Percentiles rank a stretch among this genome's conserved stretches.
phyloP scores from a whole-genome alignment of 2,329 filamentous ascomycete species.

The Cladosporium sp. region DNA sequence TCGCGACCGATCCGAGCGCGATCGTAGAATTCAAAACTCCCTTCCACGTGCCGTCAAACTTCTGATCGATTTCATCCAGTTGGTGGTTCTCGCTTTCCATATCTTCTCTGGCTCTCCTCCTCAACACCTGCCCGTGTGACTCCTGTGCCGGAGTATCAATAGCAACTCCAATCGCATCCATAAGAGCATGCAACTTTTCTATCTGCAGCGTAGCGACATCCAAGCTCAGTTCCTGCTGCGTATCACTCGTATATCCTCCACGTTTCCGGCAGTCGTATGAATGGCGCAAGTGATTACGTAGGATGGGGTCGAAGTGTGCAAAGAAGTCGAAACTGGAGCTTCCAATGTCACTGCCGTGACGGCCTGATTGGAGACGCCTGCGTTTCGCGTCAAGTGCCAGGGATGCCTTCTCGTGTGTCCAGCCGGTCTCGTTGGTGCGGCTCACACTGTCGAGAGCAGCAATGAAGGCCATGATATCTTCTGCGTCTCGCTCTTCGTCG shows the following conservation, averaged over 20 bases:
- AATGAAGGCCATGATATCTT: conserved; percentile 8
- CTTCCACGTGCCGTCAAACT: background rate
- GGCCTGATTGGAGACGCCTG: background rate
- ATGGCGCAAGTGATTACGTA: background rate
- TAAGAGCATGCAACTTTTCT: background rate
- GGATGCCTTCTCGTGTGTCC: background rate
- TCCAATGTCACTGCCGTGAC: background rate
- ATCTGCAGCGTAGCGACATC: background rate
- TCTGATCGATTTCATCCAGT: background rate
- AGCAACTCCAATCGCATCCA: background rate
- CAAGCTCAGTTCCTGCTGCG: background rate
- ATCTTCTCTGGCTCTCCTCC: background rate
- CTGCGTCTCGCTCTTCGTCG: background rate
- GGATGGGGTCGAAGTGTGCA: background rate
- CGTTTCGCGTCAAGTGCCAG: conserved; percentile 1
- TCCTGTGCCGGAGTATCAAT: background rate
- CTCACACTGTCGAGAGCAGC: background rate
- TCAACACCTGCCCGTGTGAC: background rate
- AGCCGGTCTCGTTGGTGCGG: background rate
- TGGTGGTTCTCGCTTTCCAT: background rate
- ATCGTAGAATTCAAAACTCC: background rate
- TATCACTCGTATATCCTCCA: background rate
- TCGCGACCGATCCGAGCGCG: background rate
- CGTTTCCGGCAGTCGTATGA: background rate
- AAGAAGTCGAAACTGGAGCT: conserved; percentile 2